Conservation (phyloP, 1,284 basidiomycete species). For the Ceratobasidium sp. region DNA sequence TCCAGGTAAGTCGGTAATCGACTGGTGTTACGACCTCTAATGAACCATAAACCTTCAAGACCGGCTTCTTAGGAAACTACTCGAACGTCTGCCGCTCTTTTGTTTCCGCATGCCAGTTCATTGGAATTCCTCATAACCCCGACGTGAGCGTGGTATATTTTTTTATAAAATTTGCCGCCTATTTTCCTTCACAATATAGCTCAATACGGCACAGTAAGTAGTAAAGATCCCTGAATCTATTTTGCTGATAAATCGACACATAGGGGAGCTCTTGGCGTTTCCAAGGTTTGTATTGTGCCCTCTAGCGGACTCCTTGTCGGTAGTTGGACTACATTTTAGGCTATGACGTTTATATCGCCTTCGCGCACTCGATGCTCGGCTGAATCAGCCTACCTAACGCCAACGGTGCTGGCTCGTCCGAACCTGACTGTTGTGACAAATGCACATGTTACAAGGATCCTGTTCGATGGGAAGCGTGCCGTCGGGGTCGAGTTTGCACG, state of each 20-base stretch:
- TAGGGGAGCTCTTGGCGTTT: constrained; percentile 66
- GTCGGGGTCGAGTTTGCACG: constrained; percentile 70
- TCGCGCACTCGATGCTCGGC: constrained; percentile 53
- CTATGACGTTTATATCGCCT: constrained; percentile 36
- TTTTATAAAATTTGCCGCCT: background rate
- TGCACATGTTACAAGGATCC: constrained; percentile 67
- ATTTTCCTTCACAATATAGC: constrained; percentile 53
- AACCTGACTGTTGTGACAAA: constrained; percentile 72
- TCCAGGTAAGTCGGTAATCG: constrained; percentile 22
- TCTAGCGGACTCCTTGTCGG: background rate
- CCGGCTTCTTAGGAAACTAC: constrained; percentile 29
- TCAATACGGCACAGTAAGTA: constrained; percentile 61
- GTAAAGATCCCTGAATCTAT: background rate
- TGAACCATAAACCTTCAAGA: constrained; percentile 8
- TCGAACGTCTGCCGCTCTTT: constrained; percentile 20
- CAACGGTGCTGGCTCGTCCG: constrained; percentile 69
- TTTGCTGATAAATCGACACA: background rate
- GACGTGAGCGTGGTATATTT: constrained; percentile 16
- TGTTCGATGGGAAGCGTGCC: constrained; percentile 62
- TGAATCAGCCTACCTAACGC: constrained; percentile 74
- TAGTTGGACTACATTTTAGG: background rate
- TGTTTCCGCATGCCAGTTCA: constrained; percentile 27
- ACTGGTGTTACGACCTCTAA: constrained; percentile 25
- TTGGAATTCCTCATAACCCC: constrained; percentile 33
- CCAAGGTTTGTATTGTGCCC: constrained; percentile 61